Percentiles rank a stretch among this genome's conserved stretches.
phyloP scores from a whole-genome alignment of 768 basidiomycete species.

The Lactifluus volemus region DNA sequence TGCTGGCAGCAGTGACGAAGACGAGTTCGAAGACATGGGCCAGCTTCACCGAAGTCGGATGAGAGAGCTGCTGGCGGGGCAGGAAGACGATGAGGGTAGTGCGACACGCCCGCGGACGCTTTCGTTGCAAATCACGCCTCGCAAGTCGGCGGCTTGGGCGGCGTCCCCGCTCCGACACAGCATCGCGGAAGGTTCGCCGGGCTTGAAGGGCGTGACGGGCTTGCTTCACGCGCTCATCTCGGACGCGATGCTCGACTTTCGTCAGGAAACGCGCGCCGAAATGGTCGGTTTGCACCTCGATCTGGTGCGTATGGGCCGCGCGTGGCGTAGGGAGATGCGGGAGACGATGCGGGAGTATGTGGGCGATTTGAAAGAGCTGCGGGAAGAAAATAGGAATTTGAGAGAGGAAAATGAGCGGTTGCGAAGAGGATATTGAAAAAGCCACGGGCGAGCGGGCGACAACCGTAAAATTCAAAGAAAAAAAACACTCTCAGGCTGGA shows the following conservation, averaged over 20 bases:
- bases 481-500: too few species aligned
- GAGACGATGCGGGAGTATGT: constrained; percentile 53
- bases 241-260: constrained; percentile 68
- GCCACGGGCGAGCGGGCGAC: background rate
- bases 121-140: constrained; percentile 45
- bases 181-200: constrained; percentile 32
- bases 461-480: too few species aligned
- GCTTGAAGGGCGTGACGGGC: constrained; percentile 41
- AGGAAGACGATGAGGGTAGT: constrained; percentile 33
- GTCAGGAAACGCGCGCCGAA: constrained; percentile 59
- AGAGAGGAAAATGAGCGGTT: constrained; percentile 61
- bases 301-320: constrained; percentile 58
- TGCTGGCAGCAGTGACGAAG: constrained; percentile 37
- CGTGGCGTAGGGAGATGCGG: constrained; percentile 58
- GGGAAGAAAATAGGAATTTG: constrained; percentile 42
- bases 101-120: constrained; percentile 29
- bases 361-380: constrained; percentile 42
- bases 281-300: constrained; percentile 71
- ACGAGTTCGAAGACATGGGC: constrained; percentile 22
- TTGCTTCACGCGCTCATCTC: constrained; percentile 55
- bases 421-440: constrained; percentile 28
- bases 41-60: constrained; percentile 24
- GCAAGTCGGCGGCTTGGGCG: constrained; percentile 29
- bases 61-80: constrained; percentile 37
- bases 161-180: constrained; percentile 28